phyloP scores from a whole-genome alignment of 495 filamentous ascomycete genomes.

The Schizothecium vesticola region DNA sequence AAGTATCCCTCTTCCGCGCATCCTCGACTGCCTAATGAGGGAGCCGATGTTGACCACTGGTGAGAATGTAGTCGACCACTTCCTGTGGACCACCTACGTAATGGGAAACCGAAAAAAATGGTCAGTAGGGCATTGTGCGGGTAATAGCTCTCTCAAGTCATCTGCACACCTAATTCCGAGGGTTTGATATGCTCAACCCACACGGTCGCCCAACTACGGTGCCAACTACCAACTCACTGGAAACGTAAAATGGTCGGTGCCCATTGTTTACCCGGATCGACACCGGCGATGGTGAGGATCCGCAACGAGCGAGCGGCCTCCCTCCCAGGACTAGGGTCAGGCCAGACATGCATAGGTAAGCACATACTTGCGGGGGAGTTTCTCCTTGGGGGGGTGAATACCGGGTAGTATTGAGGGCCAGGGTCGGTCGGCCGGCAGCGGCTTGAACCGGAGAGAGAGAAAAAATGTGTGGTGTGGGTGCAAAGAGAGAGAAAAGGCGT shows the following conservation, averaged over 20 bases:
- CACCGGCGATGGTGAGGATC: background rate
- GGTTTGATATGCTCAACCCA: background rate
- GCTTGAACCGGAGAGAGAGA: background rate
- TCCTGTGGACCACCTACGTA: background rate
- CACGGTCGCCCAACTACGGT: background rate
- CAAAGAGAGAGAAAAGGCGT: background rate
- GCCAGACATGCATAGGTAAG: background rate
- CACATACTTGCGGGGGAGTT: slow-evolving; percentile 8
- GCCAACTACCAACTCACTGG: background rate
- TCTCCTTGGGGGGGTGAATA: background rate
- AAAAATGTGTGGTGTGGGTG: background rate
- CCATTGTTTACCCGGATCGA: slow-evolving; percentile 9
- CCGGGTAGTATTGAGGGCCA: background rate
- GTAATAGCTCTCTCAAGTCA: background rate
- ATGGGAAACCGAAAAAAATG: background rate
- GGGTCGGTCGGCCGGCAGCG: background rate
- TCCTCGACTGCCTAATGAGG: too few relatives aligned
- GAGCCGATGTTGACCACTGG: too few relatives aligned
- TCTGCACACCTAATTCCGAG: background rate
- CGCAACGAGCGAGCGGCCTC: background rate
- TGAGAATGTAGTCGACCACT: too few relatives aligned
- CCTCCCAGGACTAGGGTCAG: background rate
- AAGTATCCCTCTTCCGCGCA: too few relatives aligned
- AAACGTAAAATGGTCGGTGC: background rate
- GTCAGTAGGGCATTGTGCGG: background rate